These are phyloP conservation scores for Suillus tomentosus DNA, from an alignment of 768 basidiomycete species.

Conservation along the genomic window DNA sequence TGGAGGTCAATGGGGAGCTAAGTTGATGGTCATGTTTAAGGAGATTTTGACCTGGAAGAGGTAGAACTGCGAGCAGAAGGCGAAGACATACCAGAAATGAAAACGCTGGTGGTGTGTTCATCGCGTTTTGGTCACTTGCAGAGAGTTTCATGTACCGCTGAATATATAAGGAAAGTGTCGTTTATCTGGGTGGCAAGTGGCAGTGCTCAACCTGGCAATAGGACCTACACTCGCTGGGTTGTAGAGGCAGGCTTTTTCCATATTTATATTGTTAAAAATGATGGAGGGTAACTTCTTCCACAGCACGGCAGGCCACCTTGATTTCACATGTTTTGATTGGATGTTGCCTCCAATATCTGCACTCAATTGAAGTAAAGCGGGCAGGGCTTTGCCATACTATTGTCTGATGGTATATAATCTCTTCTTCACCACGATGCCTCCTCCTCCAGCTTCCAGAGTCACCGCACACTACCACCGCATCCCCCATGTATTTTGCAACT, in stretches of 20 bases:
- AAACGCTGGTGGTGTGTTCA: slow-evolving; percentile 28
- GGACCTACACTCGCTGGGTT: neutral
- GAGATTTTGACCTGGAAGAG: slow-evolving; percentile 41
- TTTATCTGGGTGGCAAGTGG: neutral
- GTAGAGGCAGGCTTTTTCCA: neutral
- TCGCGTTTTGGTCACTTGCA: neutral
- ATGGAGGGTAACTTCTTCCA: neutral
- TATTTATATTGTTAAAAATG: neutral
- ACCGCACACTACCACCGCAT: neutral
- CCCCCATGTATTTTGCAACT: slow-evolving; percentile 1
- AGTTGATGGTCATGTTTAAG: slow-evolving; percentile 76
- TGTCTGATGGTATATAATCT: slow-evolving; percentile 11
- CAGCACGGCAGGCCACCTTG: neutral
- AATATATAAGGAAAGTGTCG: neutral
- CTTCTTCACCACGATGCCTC: neutral
- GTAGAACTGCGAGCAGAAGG: slow-evolving; percentile 53
- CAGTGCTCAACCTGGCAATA: neutral
- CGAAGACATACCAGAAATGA: slow-evolving; percentile 48
- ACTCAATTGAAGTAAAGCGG: neutral
- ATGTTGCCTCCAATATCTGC: neutral
- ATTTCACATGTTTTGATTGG: neutral
- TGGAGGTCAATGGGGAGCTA: slow-evolving; percentile 79
- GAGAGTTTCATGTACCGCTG: neutral
- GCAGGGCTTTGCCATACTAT: slow-evolving; percentile 3
- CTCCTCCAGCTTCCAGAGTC: neutral